Evolutionary conservation across 2,329 filamentous ascomycete genomes (phyloP).

Genomic region (Cordyceps militaris): DNA sequence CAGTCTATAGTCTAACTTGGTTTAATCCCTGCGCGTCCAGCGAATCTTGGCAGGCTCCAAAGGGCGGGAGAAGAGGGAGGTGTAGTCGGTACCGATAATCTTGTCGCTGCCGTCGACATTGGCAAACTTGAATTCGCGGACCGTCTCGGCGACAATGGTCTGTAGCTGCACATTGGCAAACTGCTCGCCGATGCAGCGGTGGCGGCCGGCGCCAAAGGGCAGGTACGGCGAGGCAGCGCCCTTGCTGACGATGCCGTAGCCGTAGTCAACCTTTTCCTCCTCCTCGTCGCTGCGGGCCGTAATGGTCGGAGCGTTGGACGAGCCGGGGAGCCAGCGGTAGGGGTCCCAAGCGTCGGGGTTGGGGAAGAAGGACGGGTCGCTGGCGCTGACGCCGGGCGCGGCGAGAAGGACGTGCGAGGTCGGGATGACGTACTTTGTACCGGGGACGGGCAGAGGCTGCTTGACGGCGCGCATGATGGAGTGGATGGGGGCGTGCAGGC

Average conservation of each 20-base stretch:
- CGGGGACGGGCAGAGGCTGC: conserved; percentile 74
- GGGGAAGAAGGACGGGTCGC: conserved; percentile 69
- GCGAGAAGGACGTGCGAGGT: conserved; percentile 74
- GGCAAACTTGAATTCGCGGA: conserved; percentile 72
- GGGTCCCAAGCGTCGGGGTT: conserved; percentile 81
- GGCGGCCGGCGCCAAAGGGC: conserved; percentile 86
- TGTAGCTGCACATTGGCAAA: conserved; percentile 91
- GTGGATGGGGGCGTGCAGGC: conserved; percentile 88
- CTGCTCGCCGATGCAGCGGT: conserved; percentile 93
- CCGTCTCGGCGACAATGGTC: conserved; percentile 71
- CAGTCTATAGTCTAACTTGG: neutral
- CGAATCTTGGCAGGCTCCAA: conserved; percentile 62
- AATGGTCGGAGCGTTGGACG: conserved; percentile 45
- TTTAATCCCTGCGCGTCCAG: conserved; percentile 62
- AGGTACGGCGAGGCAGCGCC: conserved; percentile 84
- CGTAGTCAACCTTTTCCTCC: conserved; percentile 79
- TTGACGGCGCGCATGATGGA: conserved; percentile 92
- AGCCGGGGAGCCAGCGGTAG: conserved; percentile 75
- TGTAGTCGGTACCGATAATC: conserved; percentile 62
- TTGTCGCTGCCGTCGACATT: conserved; percentile 65
- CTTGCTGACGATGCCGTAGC: conserved; percentile 88
- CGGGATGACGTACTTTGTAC: conserved; percentile 77
- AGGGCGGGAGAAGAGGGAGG: conserved; percentile 66
- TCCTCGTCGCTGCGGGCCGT: conserved; percentile 41
- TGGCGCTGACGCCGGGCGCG: conserved; percentile 73